Conservation (phyloP, 75 land plant genomes). For the Pinus tabuliformis region DNA sequence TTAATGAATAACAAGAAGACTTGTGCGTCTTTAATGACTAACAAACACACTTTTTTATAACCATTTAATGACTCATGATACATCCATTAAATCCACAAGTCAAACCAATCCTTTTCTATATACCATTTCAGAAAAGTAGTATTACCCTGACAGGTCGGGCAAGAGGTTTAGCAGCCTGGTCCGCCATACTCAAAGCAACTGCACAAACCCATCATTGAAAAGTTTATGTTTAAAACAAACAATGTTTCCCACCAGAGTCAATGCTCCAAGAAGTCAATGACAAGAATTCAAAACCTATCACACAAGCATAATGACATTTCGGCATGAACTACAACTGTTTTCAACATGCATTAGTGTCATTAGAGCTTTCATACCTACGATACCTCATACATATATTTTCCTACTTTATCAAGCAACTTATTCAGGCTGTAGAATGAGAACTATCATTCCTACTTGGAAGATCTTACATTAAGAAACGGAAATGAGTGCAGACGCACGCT, state of each 20-base stretch:
- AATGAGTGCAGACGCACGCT: not conserved
- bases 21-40: not conserved
- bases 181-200: conserved; percentile 98
- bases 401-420: not conserved
- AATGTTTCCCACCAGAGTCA: not conserved
- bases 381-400: not conserved
- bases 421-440: conserved; percentile 5
- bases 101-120: not conserved
- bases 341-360: not conserved
- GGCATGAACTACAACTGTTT: not conserved
- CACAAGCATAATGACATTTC: not conserved
- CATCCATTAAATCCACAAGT: not conserved
- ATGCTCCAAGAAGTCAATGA: not conserved
- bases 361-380: not conserved
- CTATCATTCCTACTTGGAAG: not conserved
- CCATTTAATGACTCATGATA: not conserved
- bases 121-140: not conserved
- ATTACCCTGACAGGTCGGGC: conserved; percentile 93
- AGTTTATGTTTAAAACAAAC: not conserved
- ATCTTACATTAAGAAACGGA: not conserved
- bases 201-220: conserved; percentile 14
- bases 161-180: conserved; percentile 97
- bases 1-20: not conserved
- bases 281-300: not conserved
- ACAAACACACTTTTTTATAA: not conserved